These are phyloP conservation scores for Endothia cerciana DNA, from an alignment of 2,329 filamentous ascomycete species.

Conservation along the genomic window DNA sequence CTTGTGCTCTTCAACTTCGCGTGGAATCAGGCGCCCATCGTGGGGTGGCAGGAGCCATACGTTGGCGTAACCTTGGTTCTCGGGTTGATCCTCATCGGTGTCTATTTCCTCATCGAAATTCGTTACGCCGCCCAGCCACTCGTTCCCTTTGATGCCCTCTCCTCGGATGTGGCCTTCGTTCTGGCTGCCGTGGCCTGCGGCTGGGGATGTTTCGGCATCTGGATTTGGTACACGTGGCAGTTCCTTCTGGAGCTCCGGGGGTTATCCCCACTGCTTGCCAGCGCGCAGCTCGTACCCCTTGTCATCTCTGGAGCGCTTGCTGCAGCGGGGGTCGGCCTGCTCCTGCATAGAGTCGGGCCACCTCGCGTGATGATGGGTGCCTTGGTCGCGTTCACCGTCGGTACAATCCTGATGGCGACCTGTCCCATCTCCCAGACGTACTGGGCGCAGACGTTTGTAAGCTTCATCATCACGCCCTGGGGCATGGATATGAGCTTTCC, in stretches of 20 bases:
- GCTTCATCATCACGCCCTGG: constrained; percentile 49
- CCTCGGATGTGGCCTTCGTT: constrained; percentile 55
- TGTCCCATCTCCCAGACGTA: constrained; percentile 52
- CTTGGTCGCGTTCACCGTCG: constrained; percentile 33
- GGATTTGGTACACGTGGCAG: constrained; percentile 55
- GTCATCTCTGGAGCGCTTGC: constrained; percentile 35
- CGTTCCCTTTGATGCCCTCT: constrained; percentile 57
- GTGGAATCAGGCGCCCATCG: constrained; percentile 60
- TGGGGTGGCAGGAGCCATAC: constrained; percentile 55
- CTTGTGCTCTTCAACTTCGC: constrained; percentile 61
- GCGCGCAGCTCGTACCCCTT: constrained; percentile 37
- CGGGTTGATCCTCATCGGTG: constrained; percentile 51
- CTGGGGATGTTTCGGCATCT: constrained; percentile 59
- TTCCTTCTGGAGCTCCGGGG: constrained; percentile 49
- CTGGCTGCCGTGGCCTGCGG: constrained; percentile 56
- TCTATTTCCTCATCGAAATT: constrained; percentile 56
- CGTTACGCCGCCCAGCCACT: constrained; percentile 53
- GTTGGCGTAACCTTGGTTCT: constrained; percentile 55
- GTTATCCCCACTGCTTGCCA: constrained; percentile 33
- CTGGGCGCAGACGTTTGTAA: constrained; percentile 57
- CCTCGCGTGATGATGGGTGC: constrained; percentile 32
- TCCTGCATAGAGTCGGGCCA: constrained; percentile 39
- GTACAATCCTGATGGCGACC: constrained; percentile 34
- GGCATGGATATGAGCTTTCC: constrained; percentile 62
- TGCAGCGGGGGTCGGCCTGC: constrained; percentile 38